Evolutionary conservation across 306 rosid genomes (phyloP).

Genomic region (Pyrus communis): DNA sequence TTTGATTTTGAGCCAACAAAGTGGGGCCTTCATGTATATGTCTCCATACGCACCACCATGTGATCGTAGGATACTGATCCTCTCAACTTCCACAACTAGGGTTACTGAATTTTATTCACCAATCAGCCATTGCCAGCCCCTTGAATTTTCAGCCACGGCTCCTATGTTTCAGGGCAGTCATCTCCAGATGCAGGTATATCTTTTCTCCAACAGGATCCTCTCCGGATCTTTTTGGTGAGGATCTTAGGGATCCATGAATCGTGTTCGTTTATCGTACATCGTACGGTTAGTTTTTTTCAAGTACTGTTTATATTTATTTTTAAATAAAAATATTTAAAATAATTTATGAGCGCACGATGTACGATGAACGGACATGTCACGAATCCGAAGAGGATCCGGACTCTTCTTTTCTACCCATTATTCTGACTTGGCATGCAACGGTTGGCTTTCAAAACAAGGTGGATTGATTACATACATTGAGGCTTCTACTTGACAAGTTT

Average conservation of each 20-base stretch:
- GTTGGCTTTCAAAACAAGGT: not conserved
- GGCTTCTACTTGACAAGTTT: not conserved
- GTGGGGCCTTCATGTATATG: conserved; percentile 87
- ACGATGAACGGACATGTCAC: too few relatives aligned
- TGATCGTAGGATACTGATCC: conserved; percentile 47
- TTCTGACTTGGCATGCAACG: not conserved
- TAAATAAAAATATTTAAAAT: too few relatives aligned
- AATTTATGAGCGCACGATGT: rapidly evolving
- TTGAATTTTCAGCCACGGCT: not conserved
- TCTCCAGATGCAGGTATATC: not conserved
- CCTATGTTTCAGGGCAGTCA: conserved; percentile 4
- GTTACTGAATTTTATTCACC: conserved; percentile 2
- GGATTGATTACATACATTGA: not conserved
- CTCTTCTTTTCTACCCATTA: not conserved
- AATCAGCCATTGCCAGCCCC: conserved; percentile 27
- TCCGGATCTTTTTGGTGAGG: too few relatives aligned
- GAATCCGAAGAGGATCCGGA: too few relatives aligned
- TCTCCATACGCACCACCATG: conserved; percentile 68
- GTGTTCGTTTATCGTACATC: rapidly evolving
- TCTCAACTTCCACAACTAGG: conserved; percentile 1
- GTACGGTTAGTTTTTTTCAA: rapidly evolving
- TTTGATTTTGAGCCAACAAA: conserved; percentile 63
- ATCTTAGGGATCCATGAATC: rapidly evolving
- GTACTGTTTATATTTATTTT: too few relatives aligned
- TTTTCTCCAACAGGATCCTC: too few relatives aligned